Evolutionary conservation across 345 rosid genomes (phyloP).

Genomic region (Mercurialis annua): DNA sequence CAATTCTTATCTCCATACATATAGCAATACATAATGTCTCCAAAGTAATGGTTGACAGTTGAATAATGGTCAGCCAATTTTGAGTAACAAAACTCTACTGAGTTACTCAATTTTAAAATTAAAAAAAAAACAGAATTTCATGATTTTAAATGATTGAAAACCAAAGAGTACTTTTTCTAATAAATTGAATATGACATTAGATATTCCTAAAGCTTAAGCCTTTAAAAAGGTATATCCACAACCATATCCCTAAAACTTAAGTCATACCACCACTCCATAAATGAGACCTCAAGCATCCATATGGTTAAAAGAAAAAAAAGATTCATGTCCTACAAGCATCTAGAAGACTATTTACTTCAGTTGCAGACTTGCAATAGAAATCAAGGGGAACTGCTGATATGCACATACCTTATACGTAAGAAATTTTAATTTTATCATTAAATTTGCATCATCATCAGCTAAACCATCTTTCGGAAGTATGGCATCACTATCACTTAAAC

Average conservation of each 20-base stretch:
- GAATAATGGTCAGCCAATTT: neutral
- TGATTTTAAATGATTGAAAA: no score
- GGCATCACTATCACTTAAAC: constrained; percentile 40
- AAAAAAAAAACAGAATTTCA: neutral
- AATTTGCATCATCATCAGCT: constrained; percentile 82
- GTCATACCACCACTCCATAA: neutral
- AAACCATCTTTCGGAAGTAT: constrained; percentile 41
- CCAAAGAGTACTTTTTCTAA: neutral
- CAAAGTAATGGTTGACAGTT: neutral
- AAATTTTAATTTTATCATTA: constrained; percentile 91
- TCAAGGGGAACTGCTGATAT: neutral
- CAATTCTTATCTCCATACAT: neutral
- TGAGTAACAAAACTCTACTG: neutral
- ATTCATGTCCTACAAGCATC: constrained; percentile 3
- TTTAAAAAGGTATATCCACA: neutral
- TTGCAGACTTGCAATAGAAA: neutral
- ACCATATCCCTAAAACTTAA: neutral
- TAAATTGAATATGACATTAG: neutral
- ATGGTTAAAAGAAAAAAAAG: neutral
- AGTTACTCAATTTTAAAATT: neutral
- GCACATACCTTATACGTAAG: constrained; percentile 81
- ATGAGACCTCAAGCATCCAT: neutral
- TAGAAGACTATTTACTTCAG: neutral
- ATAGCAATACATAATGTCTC: neutral
- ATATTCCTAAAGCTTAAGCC: neutral